These are phyloP conservation scores for Paraphysoderma sedebokerense DNA, from an alignment of 371 early-diverging fungal genomes.

Conservation along the genomic window DNA sequence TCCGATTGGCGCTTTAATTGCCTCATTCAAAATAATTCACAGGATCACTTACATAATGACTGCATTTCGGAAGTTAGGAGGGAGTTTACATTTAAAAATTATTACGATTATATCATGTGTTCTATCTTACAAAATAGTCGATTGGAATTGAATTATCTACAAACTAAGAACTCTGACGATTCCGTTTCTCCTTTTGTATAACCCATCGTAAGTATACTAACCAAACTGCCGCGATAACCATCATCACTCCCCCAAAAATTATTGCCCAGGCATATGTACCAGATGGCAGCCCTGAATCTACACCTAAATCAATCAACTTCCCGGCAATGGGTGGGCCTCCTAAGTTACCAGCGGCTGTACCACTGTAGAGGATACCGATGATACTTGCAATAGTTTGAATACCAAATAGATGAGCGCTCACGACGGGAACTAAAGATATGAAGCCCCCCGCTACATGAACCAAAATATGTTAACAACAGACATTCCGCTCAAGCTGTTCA, in stretches of 20 bases:
- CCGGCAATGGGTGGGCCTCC: slow-evolving; percentile 40
- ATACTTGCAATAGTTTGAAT: slow-evolving; percentile 27
- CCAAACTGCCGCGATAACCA: slow-evolving; percentile 10
- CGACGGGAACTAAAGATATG: slow-evolving; percentile 29
- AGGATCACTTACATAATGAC: too few species aligned
- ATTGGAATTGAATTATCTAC: too few species aligned
- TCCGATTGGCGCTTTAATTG: too few species aligned
- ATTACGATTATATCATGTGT: too few species aligned
- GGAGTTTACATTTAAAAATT: too few species aligned
- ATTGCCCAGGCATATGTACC: slow-evolving; percentile 12
- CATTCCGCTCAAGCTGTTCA: too few species aligned
- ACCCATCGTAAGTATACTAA: slow-evolving; percentile 8
- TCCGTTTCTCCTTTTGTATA: too few species aligned
- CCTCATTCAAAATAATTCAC: too few species aligned
- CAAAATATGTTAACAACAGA: too few species aligned
- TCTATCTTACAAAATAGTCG: too few species aligned
- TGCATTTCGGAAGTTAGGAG: too few species aligned
- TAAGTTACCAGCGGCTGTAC: slow-evolving; percentile 35
- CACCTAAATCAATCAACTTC: slow-evolving; percentile 14
- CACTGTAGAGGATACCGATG: slow-evolving; percentile 32
- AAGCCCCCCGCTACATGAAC: slow-evolving; percentile 43
- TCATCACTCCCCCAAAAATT: slow-evolving; percentile 8
- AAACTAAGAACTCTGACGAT: too few species aligned
- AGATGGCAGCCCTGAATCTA: not conserved
- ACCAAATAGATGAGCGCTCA: slow-evolving; percentile 30